These are phyloP conservation scores for Coniferiporia sulphurascens DNA, from an alignment of 1,284 basidiomycete genomes.

Conservation along the genomic window DNA sequence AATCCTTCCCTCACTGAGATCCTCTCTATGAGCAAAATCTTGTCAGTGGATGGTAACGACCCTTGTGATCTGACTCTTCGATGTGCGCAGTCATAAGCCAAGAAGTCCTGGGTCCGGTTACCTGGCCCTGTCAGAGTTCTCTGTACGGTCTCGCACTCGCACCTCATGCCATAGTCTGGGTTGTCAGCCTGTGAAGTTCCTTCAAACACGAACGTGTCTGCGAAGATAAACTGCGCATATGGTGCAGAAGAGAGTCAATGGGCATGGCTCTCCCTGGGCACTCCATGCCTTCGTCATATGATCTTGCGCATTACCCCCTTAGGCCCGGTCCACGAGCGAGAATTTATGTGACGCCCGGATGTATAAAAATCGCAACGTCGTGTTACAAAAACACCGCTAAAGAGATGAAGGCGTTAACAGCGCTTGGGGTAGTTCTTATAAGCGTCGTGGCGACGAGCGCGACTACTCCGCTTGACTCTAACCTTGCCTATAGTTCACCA, in stretches of 20 bases:
- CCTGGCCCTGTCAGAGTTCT: too few relatives aligned
- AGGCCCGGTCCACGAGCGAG: not conserved
- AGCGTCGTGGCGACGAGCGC: not conserved
- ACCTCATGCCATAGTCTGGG: not conserved
- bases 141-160: not conserved
- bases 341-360: not conserved
- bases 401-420: not conserved
- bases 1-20: too few relatives aligned
- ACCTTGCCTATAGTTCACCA: conserved; percentile 46
- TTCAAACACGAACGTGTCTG: not conserved
- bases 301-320: not conserved
- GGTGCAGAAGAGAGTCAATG: not conserved
- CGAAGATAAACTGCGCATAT: not conserved
- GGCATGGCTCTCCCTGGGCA: not conserved
- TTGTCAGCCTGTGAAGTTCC: not conserved
- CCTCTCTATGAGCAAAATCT: too few relatives aligned
- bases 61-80: too few relatives aligned
- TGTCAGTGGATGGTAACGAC: too few relatives aligned
- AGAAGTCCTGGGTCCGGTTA: too few relatives aligned
- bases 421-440: not conserved
- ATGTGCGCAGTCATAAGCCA: too few relatives aligned
- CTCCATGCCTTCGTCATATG: not conserved
- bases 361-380: not conserved
- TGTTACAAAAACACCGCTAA: not conserved
- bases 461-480: conserved; percentile 34